Evolutionary conservation across 768 basidiomycete genomes (phyloP), one percentile per base, ranked within the genome.

Genomic region (Auriscalpium microsporum): DNA sequence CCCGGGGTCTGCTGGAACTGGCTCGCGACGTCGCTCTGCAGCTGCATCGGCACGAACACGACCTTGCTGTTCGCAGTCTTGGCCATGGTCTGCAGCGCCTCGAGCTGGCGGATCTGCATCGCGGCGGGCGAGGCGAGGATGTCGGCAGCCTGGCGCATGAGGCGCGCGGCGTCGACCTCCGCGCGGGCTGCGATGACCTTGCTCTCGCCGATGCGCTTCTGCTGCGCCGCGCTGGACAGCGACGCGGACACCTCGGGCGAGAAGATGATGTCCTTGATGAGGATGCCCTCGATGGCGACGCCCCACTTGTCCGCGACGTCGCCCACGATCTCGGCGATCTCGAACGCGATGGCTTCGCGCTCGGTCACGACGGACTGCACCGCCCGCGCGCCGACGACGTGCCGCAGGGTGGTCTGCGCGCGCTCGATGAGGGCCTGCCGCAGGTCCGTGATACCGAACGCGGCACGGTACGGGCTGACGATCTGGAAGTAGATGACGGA

Each of bases 341-440:
- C 94, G 65, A 88, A 86, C 10, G 94, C 94, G 60, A 96, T 93
- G 44, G 88, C 93, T 65, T 98, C 95, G 58, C 95, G 90, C 72
- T 98, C 95, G 3, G 94, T 95, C 58, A 98, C 91, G 56, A 98
- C 89, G 63, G 82, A 85, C 71, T 98, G 95, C n/a, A 98, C 90
- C 1, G 88, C 85, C 21, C 92, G 87, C 3, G 92, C 90, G 60
- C 95, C 95, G 36, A 96, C 93, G 67, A 98, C 94, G 65, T 97
- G 93, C n/a, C 95, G 84, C 19, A 98, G 78, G 14, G 95, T 99
- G 2, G 95, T 97, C 74, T 96, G 90, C 0, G 89, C 85, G 60
- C 90, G 84, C 69, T 91, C 90, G 48, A 84, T 73, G 58, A 92
- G 82, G 0, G 90, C 91, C 61, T 86, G 82, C 52, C 87, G 89